A percentile compares a stretch with the other conserved stretches of the same genome.
Evolutionary conservation across 169 alveolate genomes (phyloP).

Genomic region (Neospora caninum): DNA sequence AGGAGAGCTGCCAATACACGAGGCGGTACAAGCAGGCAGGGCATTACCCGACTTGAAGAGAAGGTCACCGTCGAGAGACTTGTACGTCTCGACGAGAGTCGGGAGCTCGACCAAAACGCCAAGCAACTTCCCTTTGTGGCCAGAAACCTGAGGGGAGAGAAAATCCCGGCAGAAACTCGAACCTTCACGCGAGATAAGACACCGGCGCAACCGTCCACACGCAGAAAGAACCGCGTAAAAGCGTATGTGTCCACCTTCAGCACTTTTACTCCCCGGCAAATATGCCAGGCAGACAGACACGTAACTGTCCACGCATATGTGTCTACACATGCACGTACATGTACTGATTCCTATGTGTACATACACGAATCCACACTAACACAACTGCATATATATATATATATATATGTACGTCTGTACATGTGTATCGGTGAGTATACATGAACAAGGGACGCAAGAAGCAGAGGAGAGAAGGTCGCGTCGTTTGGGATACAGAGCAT

Average conservation of each 20-base stretch:
- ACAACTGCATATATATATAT: neutral
- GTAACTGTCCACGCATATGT: neutral
- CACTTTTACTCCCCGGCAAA: too few relatives aligned
- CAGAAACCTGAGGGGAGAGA: slow-evolving; percentile 41
- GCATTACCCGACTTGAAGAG: slow-evolving; percentile 81
- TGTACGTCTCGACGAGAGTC: slow-evolving; percentile 84
- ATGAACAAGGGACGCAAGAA: too few relatives aligned
- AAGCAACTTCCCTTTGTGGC: slow-evolving; percentile 59
- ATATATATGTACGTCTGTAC: too few relatives aligned
- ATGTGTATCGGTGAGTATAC: too few relatives aligned
- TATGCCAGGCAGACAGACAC: too few relatives aligned
- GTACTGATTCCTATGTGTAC: too few relatives aligned
- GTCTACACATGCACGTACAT: too few relatives aligned
- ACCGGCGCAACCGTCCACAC: neutral
- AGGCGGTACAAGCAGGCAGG: neutral
- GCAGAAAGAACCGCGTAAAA: neutral
- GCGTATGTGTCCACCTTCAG: too few relatives aligned
- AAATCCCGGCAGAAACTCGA: neutral
- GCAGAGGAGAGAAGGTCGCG: too few relatives aligned
- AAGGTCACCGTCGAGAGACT: slow-evolving; percentile 84
- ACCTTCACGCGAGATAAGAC: neutral
- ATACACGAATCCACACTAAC: neutral
- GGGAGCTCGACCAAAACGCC: slow-evolving; percentile 87
- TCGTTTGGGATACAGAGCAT: too few relatives aligned
- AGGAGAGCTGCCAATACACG: too few relatives aligned